A percentile compares a stretch with the other conserved stretches of the same genome.
Evolutionary conservation across 495 filamentous ascomycete genomes (phyloP).

Genomic region (Lepraria neglecta): DNA sequence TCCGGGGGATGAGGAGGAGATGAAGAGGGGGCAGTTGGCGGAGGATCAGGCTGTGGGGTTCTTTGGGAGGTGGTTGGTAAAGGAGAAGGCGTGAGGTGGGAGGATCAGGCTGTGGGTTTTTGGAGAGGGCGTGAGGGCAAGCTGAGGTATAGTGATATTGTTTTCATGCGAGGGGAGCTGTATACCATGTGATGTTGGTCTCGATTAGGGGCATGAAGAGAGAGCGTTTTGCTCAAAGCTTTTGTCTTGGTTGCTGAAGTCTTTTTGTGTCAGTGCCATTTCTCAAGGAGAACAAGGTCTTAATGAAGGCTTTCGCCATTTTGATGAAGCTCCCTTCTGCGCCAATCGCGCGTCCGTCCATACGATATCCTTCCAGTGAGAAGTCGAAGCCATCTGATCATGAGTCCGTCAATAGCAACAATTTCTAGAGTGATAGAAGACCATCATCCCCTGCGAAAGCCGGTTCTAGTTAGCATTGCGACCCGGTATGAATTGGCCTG

Average conservation of each 20-base stretch:
- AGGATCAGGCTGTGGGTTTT: not conserved
- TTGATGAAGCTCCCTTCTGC: not conserved
- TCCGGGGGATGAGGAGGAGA: constrained; percentile 38
- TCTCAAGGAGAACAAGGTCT: not conserved
- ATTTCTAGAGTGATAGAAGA: not conserved
- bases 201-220: too few species aligned
- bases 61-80: constrained; percentile 40
- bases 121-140: not conserved
- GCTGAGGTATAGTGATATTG: too few species aligned
- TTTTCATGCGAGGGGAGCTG: too few species aligned
- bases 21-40: constrained; percentile 38
- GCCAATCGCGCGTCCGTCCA: constrained; percentile 1
- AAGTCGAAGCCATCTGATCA: constrained; percentile 1
- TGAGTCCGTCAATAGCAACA: not conserved
- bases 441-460: constrained; percentile 7
- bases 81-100: not conserved
- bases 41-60: constrained; percentile 52
- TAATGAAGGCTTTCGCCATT: not conserved
- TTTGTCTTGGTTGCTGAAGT: too few species aligned
- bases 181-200: too few species aligned
- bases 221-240: too few species aligned
- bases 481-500: not conserved
- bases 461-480: constrained; percentile 5
- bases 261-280: not conserved
- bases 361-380: not conserved